Percentiles rank a stretch among this genome's conserved stretches.
These are phyloP conservation scores for Fusarium sp. DNA, from an alignment of 2,329 filamentous ascomycete genomes.

Conservation along the genomic window DNA sequence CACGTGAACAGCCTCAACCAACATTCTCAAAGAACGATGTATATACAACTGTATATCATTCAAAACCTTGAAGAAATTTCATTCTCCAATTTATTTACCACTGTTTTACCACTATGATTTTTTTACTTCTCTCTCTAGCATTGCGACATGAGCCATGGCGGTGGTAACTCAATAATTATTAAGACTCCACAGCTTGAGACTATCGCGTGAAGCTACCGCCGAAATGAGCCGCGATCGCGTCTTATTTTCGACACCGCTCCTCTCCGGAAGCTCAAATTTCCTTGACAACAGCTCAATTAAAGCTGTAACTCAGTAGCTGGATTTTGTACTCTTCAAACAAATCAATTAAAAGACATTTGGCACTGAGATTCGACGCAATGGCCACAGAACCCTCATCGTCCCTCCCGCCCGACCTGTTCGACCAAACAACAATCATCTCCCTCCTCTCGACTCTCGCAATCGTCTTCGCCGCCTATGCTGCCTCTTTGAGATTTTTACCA, in stretches of 20 bases:
- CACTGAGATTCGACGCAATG: constrained; percentile 10
- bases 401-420: constrained; percentile 68
- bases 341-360: not conserved
- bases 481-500: constrained; percentile 62
- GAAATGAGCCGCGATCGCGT: not conserved
- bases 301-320: not conserved
- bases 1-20: not conserved
- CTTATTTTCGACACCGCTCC: constrained; percentile 21
- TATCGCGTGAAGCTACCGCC: not conserved
- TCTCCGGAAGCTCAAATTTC: not conserved
- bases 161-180: not conserved
- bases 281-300: not conserved
- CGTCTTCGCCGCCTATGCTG: constrained; percentile 59
- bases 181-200: not conserved
- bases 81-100: not conserved
- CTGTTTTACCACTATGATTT: too few relatives aligned
- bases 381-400: constrained; percentile 38
- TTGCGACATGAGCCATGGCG: not conserved
- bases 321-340: not conserved
- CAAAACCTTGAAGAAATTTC: not conserved
- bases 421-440: constrained; percentile 69
- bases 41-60: not conserved
- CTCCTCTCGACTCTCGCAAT: constrained; percentile 67
- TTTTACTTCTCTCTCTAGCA: not conserved
- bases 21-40: not conserved